Conservation (phyloP, 441 rosid genomes). For the Capsella rubella region DNA sequence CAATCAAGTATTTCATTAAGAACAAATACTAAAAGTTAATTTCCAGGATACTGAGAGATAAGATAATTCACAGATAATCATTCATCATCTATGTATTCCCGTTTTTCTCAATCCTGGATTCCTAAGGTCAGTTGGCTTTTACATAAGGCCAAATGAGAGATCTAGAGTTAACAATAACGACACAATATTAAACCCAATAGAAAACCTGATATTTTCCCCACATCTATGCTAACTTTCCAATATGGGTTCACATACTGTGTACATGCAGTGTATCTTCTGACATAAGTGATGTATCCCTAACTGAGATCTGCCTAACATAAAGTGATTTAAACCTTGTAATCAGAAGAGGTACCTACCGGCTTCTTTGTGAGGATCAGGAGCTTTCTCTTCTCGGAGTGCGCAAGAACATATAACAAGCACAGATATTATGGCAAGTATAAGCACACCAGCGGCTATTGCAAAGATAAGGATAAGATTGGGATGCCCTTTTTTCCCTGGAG, state of each 20-base stretch:
- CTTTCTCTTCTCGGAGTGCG: slow-evolving; percentile 60
- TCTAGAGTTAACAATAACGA: slow-evolving; percentile 8
- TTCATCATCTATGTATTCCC: background rate
- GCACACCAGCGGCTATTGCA: slow-evolving; percentile 69
- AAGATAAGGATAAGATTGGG: slow-evolving; percentile 69
- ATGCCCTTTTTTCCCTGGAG: slow-evolving; percentile 61
- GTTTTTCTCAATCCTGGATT: background rate
- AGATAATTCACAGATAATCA: slow-evolving; percentile 16
- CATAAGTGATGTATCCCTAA: slow-evolving; percentile 14
- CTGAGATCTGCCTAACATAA: slow-evolving; percentile 24
- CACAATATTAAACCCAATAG: slow-evolving; percentile 4
- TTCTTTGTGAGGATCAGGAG: slow-evolving; percentile 59
- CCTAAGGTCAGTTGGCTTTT: slow-evolving; percentile 21
- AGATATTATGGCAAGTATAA: slow-evolving; percentile 56
- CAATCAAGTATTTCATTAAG: background rate
- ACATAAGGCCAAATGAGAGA: slow-evolving; percentile 14
- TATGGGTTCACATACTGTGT: background rate
- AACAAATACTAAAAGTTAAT: background rate
- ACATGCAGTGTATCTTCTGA: slow-evolving; percentile 24
- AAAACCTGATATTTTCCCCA: slow-evolving; percentile 8
- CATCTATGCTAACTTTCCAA: slow-evolving; percentile 15
- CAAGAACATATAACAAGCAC: slow-evolving; percentile 74
- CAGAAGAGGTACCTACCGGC: slow-evolving; percentile 59
- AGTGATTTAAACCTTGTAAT: slow-evolving; percentile 21
- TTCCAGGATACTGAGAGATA: background rate